Evolutionary conservation across 2,329 filamentous ascomycete genomes (phyloP).

Genomic region (Canariomyces notabilis): DNA sequence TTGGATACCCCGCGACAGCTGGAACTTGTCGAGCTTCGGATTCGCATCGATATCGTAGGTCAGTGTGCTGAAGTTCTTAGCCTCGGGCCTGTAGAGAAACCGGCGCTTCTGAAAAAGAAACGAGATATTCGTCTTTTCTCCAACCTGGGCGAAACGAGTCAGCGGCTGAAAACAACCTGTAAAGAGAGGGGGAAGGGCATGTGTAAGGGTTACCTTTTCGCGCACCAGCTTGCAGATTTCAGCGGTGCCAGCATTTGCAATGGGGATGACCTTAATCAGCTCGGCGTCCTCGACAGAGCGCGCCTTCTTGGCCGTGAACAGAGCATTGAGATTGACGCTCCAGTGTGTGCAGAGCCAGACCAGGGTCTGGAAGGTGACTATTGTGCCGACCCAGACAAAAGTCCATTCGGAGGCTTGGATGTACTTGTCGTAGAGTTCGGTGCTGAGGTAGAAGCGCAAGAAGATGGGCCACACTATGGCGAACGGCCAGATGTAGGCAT

Average conservation of each 20-base stretch:
- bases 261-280: constrained; percentile 87
- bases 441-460: constrained; percentile 77
- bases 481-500: constrained; percentile 92
- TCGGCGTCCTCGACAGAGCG: constrained; percentile 66
- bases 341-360: constrained; percentile 96
- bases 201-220: constrained; percentile 53
- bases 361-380: constrained; percentile 81
- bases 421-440: constrained; percentile 81
- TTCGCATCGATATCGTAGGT: constrained; percentile 79
- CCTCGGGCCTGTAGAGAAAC: constrained; percentile 74
- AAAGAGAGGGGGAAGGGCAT: background rate
- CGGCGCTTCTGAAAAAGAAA: constrained; percentile 98
- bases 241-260: constrained; percentile 80
- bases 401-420: constrained; percentile 97
- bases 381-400: constrained; percentile 85
- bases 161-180: background rate
- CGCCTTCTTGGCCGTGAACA: constrained; percentile 74
- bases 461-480: constrained; percentile 88
- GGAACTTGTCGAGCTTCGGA: constrained; percentile 71
- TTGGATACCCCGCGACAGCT: constrained; percentile 70
- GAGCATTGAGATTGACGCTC: constrained; percentile 80
- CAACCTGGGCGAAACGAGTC: constrained; percentile 43
- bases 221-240: constrained; percentile 80
- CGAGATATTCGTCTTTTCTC: constrained; percentile 70
- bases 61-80: constrained; percentile 73